Conservation (phyloP, 139 green algal species). For the Picochlorum costavermella region DNA sequence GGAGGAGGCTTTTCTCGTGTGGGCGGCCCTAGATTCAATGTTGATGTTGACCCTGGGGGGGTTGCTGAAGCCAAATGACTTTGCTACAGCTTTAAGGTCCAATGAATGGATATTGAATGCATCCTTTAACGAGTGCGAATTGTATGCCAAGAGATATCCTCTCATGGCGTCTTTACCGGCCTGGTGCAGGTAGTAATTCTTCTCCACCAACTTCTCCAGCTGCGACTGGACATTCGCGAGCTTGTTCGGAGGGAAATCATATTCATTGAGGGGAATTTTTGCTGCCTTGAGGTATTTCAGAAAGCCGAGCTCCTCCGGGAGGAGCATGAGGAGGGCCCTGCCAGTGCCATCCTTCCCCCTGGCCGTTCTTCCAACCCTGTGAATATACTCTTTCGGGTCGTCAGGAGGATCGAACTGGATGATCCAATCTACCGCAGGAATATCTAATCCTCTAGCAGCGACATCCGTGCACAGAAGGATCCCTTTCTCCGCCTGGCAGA, state of each 20-base stretch:
- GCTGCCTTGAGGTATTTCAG: constrained; percentile 75
- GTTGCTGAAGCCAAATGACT: constrained; percentile 85
- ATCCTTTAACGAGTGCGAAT: constrained; percentile 91
- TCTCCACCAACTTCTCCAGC: constrained; percentile 94
- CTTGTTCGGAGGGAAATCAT: constrained; percentile 94
- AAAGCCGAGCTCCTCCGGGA: constrained; percentile 92
- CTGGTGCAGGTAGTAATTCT: constrained; percentile 99
- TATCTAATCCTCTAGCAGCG: constrained; percentile 93
- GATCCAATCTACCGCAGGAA: constrained; percentile 96
- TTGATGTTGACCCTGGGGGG: constrained; percentile 86
- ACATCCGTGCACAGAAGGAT: constrained; percentile 96
- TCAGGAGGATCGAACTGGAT: constrained; percentile 97
- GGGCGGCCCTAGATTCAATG: constrained; percentile 72
- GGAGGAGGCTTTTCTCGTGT: constrained; percentile 53
- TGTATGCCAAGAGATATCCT: constrained; percentile 93
- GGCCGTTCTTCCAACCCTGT: constrained; percentile 77
- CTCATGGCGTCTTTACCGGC: constrained; percentile 64
- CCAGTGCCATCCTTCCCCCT: constrained; percentile 72
- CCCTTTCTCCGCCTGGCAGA: constrained; percentile 79
- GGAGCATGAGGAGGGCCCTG: constrained; percentile 89
- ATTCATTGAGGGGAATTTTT: constrained; percentile 90
- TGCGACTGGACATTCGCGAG: constrained; percentile 93
- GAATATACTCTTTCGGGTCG: constrained; percentile 92
- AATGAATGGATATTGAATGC: constrained; percentile 96
- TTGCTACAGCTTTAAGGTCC: constrained; percentile 75